Evolutionary conservation across 2,329 filamentous ascomycete species (phyloP).

Genomic region (Pseudocercospora musae): DNA sequence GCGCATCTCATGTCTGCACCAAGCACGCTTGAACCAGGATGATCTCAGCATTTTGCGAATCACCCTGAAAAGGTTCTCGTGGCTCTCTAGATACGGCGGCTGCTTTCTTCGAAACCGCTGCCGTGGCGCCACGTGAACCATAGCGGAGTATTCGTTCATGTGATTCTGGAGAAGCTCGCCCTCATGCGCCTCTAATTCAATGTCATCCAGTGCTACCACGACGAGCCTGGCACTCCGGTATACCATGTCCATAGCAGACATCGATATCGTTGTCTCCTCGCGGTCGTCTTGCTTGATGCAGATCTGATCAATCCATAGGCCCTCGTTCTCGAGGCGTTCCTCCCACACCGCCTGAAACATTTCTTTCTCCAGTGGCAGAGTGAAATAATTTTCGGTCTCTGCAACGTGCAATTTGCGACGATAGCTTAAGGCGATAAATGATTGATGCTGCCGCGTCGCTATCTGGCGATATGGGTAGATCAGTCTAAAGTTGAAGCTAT

Average conservation of each 20-base stretch:
- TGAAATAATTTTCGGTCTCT: slow-evolving; percentile 37
- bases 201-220: slow-evolving; percentile 43
- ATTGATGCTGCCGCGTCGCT: slow-evolving; percentile 34
- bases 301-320: slow-evolving; percentile 47
- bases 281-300: slow-evolving; percentile 44
- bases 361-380: slow-evolving; percentile 38
- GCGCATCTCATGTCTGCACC: slow-evolving; percentile 46
- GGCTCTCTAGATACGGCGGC: slow-evolving; percentile 32
- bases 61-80: slow-evolving; percentile 33
- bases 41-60: slow-evolving; percentile 40
- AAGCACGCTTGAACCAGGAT: slow-evolving; percentile 45
- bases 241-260: slow-evolving; percentile 43
- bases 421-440: slow-evolving; percentile 46
- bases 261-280: slow-evolving; percentile 38
- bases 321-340: slow-evolving; percentile 39
- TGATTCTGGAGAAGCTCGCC: slow-evolving; percentile 39
- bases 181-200: slow-evolving; percentile 37
- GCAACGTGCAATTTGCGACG: slow-evolving; percentile 36
- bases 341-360: slow-evolving; percentile 43
- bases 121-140: slow-evolving; percentile 30
- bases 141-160: slow-evolving; percentile 37
- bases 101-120: slow-evolving; percentile 34
- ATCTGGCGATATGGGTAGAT: slow-evolving; percentile 37
- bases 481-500: slow-evolving; percentile 37
- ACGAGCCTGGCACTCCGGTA: slow-evolving; percentile 43